phyloP scores from a whole-genome alignment of 2,329 filamentous ascomycete genomes.

The Anthostomella pinea region DNA sequence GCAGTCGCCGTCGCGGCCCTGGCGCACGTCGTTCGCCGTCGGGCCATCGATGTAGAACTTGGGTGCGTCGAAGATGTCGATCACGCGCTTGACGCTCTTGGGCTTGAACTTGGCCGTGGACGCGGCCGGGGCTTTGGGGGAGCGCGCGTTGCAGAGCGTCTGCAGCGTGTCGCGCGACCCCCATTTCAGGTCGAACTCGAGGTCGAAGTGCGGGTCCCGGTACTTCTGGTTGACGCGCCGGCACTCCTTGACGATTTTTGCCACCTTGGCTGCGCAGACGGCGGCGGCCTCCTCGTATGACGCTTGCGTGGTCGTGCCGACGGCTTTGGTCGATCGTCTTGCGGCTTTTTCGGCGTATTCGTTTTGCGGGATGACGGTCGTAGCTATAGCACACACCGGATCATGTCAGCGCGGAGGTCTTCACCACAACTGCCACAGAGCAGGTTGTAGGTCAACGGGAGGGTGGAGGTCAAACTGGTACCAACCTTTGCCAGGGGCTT shows the following conservation, averaged over 20 bases:
- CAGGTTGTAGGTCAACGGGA: no score
- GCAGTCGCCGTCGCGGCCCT: slow-evolving; percentile 77
- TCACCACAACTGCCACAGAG: no score
- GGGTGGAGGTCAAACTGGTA: neutral
- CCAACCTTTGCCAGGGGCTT: slow-evolving; percentile 65
- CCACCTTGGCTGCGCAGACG: slow-evolving; percentile 64
- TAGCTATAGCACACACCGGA: no score
- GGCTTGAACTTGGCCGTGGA: slow-evolving; percentile 38
- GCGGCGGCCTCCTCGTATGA: slow-evolving; percentile 72
- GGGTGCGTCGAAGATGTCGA: slow-evolving; percentile 73
- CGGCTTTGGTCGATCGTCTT: slow-evolving; percentile 51
- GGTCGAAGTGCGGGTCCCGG: slow-evolving; percentile 80
- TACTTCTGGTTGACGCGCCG: slow-evolving; percentile 81
- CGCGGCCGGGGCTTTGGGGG: no score
- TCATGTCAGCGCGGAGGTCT: no score
- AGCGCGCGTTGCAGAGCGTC: slow-evolving; percentile 41
- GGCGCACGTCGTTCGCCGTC: slow-evolving; percentile 73
- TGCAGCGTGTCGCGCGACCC: slow-evolving; percentile 49
- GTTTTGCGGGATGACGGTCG: slow-evolving; percentile 67
- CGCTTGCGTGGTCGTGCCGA: slow-evolving; percentile 53
- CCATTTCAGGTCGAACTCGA: slow-evolving; percentile 71
- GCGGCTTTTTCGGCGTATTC: slow-evolving; percentile 60
- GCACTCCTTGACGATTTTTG: slow-evolving; percentile 63
- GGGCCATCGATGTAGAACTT: slow-evolving; percentile 76
- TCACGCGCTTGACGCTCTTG: slow-evolving; percentile 64